Conservation (phyloP, 306 rosid genomes). For the Lathyrus aphaca region DNA sequence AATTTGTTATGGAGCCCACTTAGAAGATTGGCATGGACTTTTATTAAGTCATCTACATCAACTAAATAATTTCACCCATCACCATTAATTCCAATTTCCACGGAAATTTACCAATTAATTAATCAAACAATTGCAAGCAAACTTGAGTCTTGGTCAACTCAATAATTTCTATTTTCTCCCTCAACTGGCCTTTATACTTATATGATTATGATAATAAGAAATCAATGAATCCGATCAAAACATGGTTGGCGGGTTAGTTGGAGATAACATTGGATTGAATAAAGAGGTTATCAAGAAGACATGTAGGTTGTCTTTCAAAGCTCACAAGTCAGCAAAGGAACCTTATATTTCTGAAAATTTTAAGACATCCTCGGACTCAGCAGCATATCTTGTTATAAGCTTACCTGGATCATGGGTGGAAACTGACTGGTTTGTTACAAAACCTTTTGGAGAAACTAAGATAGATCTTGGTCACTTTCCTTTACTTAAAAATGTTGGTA, state of each 20-base stretch:
- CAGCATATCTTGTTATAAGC: conserved; percentile 37
- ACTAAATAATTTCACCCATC: not conserved
- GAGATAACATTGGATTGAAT: conserved; percentile 39
- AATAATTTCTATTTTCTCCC: not conserved
- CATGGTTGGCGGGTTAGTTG: conserved; percentile 50
- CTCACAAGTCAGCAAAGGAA: conserved; percentile 43
- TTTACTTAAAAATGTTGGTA: conserved; percentile 67
- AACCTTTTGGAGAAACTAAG: conserved; percentile 54
- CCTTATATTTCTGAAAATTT: conserved; percentile 27
- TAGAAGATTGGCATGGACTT: not conserved
- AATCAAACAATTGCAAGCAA: not conserved
- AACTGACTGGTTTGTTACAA: conserved; percentile 44
- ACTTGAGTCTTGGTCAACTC: not conserved
- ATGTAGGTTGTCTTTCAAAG: conserved; percentile 43
- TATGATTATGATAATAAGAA: not conserved
- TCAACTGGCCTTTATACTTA: not conserved
- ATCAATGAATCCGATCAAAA: not conserved
- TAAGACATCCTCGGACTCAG: conserved; percentile 8
- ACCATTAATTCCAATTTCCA: not conserved
- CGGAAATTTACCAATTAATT: not conserved
- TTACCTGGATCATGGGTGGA: conserved; percentile 59
- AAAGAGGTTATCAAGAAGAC: conserved; percentile 49
- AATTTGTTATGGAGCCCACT: not conserved
- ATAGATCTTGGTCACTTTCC: conserved; percentile 52
- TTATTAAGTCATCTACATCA: too few species aligned